Evolutionary conservation across 495 filamentous ascomycete species (phyloP).

Genomic region (Hypoxylon subgilvum): DNA sequence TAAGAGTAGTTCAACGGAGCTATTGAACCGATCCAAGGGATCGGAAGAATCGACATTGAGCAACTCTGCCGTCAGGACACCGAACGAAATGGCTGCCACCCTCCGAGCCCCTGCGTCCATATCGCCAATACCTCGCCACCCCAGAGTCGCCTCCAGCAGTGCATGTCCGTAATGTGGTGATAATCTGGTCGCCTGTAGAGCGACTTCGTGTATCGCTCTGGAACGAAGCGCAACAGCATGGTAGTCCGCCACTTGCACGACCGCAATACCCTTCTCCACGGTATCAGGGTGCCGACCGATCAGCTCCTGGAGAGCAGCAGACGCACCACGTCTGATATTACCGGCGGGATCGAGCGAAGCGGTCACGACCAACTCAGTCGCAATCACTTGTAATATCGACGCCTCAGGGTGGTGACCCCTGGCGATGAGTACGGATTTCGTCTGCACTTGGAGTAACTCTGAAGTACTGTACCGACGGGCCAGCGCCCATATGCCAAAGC

Average conservation of each 20-base stretch:
- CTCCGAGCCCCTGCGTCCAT: constrained; percentile 74
- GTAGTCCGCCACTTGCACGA: constrained; percentile 91
- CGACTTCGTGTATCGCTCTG: constrained; percentile 78
- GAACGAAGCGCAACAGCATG: constrained; percentile 88
- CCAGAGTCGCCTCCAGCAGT: constrained; percentile 72
- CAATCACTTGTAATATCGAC: constrained; percentile 75
- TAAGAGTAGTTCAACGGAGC: constrained; percentile 46
- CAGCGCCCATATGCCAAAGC: constrained; percentile 92
- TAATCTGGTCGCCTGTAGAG: constrained; percentile 67
- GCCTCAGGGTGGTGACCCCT: constrained; percentile 40
- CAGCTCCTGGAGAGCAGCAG: constrained; percentile 91
- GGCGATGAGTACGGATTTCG: constrained; percentile 41
- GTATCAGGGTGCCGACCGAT: constrained; percentile 90
- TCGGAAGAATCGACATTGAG: constrained; percentile 16
- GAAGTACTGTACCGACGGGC: constrained; percentile 83
- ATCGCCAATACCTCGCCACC: constrained; percentile 86
- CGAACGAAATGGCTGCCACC: constrained; percentile 72
- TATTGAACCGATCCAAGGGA: constrained; percentile 38
- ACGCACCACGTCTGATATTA: constrained; percentile 89
- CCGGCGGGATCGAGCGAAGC: constrained; percentile 88
- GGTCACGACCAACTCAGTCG: constrained; percentile 76
- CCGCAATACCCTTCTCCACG: constrained; percentile 75
- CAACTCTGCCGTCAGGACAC: constrained; percentile 58
- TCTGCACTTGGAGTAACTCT: constrained; percentile 71
- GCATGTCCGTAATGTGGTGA: constrained; percentile 71